Evolutionary conservation across 2,329 filamentous ascomycete genomes (phyloP).

Genomic region (Venturiaceae sp.): DNA sequence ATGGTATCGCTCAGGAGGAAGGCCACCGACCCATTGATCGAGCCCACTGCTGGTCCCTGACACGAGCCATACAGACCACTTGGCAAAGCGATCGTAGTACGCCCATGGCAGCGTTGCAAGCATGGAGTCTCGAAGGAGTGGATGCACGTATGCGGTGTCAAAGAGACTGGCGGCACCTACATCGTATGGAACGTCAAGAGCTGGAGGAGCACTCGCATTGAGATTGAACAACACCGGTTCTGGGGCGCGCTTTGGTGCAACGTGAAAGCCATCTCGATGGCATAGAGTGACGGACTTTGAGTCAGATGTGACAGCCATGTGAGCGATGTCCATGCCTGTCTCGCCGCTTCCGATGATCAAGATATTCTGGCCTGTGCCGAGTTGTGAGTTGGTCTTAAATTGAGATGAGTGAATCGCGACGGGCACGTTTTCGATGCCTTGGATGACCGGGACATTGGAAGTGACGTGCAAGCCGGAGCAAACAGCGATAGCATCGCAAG

Average conservation of each 20-base stretch:
- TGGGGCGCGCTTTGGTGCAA: constrained; percentile 25
- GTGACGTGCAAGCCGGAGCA: constrained; percentile 37
- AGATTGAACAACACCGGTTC: constrained; percentile 23
- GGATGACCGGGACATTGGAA: constrained; percentile 28
- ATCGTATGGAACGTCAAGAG: constrained; percentile 28
- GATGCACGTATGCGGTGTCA: constrained; percentile 43
- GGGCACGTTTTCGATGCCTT: constrained; percentile 28
- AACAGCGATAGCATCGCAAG: constrained; percentile 37
- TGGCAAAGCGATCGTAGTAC: constrained; percentile 38
- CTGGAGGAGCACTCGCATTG: background rate
- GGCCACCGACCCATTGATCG: constrained; percentile 40
- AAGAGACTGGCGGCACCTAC: constrained; percentile 39
- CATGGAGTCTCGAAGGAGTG: constrained; percentile 26
- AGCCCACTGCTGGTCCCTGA: constrained; percentile 37
- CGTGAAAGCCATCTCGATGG: constrained; percentile 29
- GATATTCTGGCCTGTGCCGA: constrained; percentile 30
- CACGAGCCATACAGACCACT: constrained; percentile 31
- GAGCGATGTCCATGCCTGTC: constrained; percentile 36
- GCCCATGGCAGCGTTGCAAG: constrained; percentile 32
- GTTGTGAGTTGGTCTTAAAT: constrained; percentile 32
- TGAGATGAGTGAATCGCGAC: constrained; percentile 33
- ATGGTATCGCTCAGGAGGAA: constrained; percentile 17
- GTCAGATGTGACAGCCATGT: constrained; percentile 34
- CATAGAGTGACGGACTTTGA: constrained; percentile 34
- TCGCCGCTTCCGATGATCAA: constrained; percentile 37